A percentile compares a stretch with the other conserved stretches of the same genome.
Evolutionary conservation across 1,284 basidiomycete species (phyloP).

Genomic region (Moniliophthora roreri): DNA sequence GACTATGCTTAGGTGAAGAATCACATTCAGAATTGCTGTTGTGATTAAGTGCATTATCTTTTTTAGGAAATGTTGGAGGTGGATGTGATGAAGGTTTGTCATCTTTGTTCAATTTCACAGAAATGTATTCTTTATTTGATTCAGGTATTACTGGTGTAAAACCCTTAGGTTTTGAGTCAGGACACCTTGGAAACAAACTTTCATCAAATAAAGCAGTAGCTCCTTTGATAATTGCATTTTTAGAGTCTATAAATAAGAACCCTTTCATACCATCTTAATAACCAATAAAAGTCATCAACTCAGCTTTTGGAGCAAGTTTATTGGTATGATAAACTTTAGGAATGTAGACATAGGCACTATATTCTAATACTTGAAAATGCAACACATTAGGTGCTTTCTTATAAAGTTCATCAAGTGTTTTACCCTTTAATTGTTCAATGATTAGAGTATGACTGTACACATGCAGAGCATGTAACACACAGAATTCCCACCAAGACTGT

Average conservation of each 20-base stretch:
- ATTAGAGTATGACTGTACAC: too few relatives aligned
- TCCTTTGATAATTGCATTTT: slow-evolving; percentile 15
- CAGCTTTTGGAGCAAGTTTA: not conserved
- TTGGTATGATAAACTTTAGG: too few relatives aligned
- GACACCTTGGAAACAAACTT: slow-evolving; percentile 14
- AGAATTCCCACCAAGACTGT: too few relatives aligned
- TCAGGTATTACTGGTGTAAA: not conserved
- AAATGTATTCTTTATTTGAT: not conserved
- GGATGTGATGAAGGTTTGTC: not conserved
- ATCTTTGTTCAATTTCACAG: not conserved
- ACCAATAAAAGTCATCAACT: slow-evolving; percentile 20
- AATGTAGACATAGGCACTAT: too few relatives aligned
- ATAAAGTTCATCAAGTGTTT: too few relatives aligned
- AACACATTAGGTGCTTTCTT: too few relatives aligned
- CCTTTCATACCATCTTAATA: slow-evolving; percentile 16
- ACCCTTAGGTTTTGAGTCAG: not conserved
- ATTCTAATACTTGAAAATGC: too few relatives aligned
- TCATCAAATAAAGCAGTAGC: slow-evolving; percentile 23
- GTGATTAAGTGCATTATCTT: too few relatives aligned
- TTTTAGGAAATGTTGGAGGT: not conserved
- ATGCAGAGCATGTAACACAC: too few relatives aligned
- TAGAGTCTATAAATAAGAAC: slow-evolving; percentile 20
- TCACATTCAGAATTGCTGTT: too few relatives aligned
- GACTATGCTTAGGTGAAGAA: too few relatives aligned
- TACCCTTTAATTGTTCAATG: too few relatives aligned